phyloP scores from a whole-genome alignment of 345 rosid genomes.

The Psidium friedrichsthalianum region DNA sequence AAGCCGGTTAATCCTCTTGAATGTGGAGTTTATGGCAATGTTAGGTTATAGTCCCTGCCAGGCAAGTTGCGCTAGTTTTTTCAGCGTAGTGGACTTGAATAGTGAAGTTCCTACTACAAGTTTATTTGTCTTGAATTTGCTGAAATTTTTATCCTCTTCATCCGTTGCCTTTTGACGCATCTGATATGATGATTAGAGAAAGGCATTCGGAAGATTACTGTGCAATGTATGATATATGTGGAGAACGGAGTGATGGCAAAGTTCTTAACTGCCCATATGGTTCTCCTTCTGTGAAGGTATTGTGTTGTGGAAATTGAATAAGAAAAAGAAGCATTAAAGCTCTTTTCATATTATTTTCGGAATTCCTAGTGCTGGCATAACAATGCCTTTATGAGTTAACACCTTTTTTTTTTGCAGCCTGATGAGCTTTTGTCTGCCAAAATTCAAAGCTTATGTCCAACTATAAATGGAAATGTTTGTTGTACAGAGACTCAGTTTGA shows the following conservation, averaged over 20 bases:
- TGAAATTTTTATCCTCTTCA: background rate
- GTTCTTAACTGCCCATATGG: slow-evolving; percentile 73
- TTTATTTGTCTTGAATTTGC: background rate
- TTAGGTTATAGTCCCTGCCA: background rate
- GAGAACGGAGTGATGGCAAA: slow-evolving; percentile 81
- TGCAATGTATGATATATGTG: slow-evolving; percentile 94
- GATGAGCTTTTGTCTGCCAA: slow-evolving; percentile 77
- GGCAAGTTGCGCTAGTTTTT: background rate
- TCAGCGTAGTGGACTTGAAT: background rate
- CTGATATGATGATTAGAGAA: slow-evolving; percentile 18
- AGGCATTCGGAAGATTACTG: slow-evolving; percentile 73
- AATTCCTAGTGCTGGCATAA: background rate
- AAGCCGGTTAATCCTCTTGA: background rate
- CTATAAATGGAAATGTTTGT: slow-evolving; percentile 80
- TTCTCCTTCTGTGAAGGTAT: slow-evolving; percentile 65
- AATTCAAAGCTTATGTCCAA: slow-evolving; percentile 91
- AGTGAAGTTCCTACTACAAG: background rate
- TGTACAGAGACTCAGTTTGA: slow-evolving; percentile 89
- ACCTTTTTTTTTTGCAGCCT: slow-evolving; percentile 45
- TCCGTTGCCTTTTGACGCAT: background rate
- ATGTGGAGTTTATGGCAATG: background rate
- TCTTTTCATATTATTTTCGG: background rate
- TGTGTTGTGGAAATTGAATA: background rate
- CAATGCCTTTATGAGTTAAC: background rate
- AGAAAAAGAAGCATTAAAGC: background rate